Base-by-base conservation (phyloP, 2,329 filamentous ascomycete species). In the Stachybotrys chlorohalonatus region DNA sequence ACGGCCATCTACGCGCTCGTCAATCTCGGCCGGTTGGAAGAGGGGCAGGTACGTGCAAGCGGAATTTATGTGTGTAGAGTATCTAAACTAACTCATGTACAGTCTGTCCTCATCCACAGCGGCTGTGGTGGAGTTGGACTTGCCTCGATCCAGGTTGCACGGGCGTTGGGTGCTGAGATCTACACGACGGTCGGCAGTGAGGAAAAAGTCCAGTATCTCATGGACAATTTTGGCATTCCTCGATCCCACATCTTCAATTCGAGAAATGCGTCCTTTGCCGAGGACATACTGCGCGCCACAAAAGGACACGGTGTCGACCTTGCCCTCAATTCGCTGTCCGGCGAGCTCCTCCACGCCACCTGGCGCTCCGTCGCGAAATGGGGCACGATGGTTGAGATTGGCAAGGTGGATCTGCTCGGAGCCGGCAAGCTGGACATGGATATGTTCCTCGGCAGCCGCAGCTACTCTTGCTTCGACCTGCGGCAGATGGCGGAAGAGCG, bases 391-490 rank as follows among this genome's bases (percentile, higher is more conserved):
- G 39, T 74, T 0, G 71, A 74, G 52, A 64, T 73, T 16, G 69
- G 68, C 2, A 69, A 68, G 49, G 60, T 62, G 13, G 70, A 73
- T 50, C 56, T 72, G 8, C 15, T 61, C 1, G 68, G 69, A 1
- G 67, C 70, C 7, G 70, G 65, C 3, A 60, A 63, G 4, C 66
- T 81, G 1, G 68, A 71, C 3, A 76, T 81, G 76, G 54, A 65
- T 0, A 64, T 66, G 0, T 80, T 81, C 45, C 60, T 66, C 0
- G 54, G 55, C 1, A 70, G 66, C 6, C 63, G 68, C 0, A 62
- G 61, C 4, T 73, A 42, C 16, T 42, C n/a, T 24, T 36, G 30
- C 31, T n/a, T 51, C 31, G 49, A 39, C 16, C 11, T 51, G 30
- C 17, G 32, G n/a, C 49, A 51, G n/a, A 51, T 39, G 49, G 31